A percentile compares a stretch with the other conserved stretches of the same genome.
phyloP scores from a whole-genome alignment of 129 eudicot genomes.

The Centella asiatica region DNA sequence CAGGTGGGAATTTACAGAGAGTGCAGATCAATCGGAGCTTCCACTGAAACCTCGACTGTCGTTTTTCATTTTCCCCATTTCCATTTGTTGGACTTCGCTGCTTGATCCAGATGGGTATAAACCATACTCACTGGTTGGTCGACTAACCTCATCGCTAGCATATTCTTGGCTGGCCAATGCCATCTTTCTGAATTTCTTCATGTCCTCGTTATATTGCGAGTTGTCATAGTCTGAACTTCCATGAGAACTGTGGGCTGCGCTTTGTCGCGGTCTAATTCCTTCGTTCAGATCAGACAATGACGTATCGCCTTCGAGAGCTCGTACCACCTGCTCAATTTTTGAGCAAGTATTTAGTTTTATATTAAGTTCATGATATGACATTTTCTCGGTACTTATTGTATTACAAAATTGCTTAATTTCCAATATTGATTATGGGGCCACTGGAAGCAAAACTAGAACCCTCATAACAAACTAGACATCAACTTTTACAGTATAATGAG shows the following conservation, averaged over 20 bases:
- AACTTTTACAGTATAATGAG: too few species aligned
- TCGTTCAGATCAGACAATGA: conserved; percentile 91
- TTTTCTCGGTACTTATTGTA: too few species aligned
- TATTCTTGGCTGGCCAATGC: conserved; percentile 76
- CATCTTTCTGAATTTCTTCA: conserved; percentile 78
- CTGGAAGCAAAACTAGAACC: too few species aligned
- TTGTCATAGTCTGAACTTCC: conserved; percentile 90
- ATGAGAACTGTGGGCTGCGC: conserved; percentile 57
- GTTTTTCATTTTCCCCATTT: conserved; percentile 50
- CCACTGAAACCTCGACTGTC: conserved; percentile 53
- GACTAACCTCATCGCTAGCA: conserved; percentile 70
- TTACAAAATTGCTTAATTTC: too few species aligned
- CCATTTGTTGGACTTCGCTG: conserved; percentile 82
- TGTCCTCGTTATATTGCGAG: conserved; percentile 67
- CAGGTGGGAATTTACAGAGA: too few species aligned
- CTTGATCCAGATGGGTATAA: conserved; percentile 85
- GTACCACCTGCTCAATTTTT: conserved; percentile 45
- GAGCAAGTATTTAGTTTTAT: background rate
- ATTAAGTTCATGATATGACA: background rate
- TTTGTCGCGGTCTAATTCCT: conserved; percentile 68
- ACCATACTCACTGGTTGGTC: conserved; percentile 89
- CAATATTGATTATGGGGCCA: too few species aligned
- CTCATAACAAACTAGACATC: too few species aligned
- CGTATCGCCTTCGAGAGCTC: conserved; percentile 90
- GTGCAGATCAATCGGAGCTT: conserved; percentile 24